These are phyloP conservation scores for Bruguiera sexangula DNA, from an alignment of 345 rosid species.

Conservation along the genomic window DNA sequence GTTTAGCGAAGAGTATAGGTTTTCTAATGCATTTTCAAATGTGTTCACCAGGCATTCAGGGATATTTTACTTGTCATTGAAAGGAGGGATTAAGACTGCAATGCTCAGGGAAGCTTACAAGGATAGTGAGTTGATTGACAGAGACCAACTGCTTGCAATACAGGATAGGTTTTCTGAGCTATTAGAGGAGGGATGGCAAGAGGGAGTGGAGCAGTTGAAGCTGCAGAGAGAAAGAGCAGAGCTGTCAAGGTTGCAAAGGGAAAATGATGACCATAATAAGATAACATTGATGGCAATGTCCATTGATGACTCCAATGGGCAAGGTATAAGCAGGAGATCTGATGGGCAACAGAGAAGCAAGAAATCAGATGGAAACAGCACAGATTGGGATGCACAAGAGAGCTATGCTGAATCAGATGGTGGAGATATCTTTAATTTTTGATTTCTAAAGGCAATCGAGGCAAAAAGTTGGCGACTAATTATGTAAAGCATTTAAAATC, in stretches of 20 bases:
- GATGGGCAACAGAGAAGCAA: background rate
- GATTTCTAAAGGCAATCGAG: too few relatives aligned
- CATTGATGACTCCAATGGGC: slow-evolving; percentile 19
- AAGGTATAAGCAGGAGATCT: background rate
- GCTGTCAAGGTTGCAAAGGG: slow-evolving; percentile 33
- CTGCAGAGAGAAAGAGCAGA: slow-evolving; percentile 34
- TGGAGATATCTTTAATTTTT: background rate
- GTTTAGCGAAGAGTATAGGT: slow-evolving; percentile 65
- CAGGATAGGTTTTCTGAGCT: slow-evolving; percentile 64
- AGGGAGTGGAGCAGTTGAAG: slow-evolving; percentile 48
- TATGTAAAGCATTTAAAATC: too few relatives aligned
- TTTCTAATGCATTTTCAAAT: slow-evolving; percentile 69
- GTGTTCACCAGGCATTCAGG: slow-evolving; percentile 88
- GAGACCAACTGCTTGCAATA: slow-evolving; percentile 65
- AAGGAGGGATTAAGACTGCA: slow-evolving; percentile 84
- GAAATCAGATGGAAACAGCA: background rate
- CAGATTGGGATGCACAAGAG: slow-evolving; percentile 14
- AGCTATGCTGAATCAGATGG: slow-evolving; percentile 5
- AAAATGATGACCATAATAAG: slow-evolving; percentile 44
- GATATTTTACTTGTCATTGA: slow-evolving; percentile 77
- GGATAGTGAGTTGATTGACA: slow-evolving; percentile 49
- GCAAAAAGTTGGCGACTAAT: too few relatives aligned
- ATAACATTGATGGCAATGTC: slow-evolving; percentile 35
- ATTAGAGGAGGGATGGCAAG: slow-evolving; percentile 65
- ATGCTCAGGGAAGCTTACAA: slow-evolving; percentile 73